Evolutionary conservation across 495 filamentous ascomycete species (phyloP).

Genomic region (Hapsidospora chrysogenum): DNA sequence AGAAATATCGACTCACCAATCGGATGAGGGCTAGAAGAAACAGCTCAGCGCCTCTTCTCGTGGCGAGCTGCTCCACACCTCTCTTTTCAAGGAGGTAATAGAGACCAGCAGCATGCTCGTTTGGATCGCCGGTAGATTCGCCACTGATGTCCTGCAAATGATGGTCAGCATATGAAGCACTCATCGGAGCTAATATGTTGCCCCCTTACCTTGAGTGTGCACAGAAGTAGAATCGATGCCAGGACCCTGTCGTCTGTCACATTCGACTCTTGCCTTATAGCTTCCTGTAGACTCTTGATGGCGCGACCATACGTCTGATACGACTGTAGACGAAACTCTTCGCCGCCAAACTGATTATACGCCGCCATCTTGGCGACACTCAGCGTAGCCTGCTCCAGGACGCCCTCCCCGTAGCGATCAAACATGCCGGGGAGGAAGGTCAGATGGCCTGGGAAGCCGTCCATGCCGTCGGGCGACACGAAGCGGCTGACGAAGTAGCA

Average conservation of each 20-base stretch:
- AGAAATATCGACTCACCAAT: conserved; percentile 3
- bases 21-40: conserved; percentile 5
- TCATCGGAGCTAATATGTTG: too few species aligned
- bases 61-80: conserved; percentile 6
- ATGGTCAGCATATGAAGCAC: too few species aligned
- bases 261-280: not conserved
- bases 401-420: conserved; percentile 6
- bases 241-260: not conserved
- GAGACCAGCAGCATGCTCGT: conserved; percentile 5
- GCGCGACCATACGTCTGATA: not conserved
- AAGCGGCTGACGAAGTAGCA: conserved; percentile 11
- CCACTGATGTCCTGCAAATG: conserved; percentile 6
- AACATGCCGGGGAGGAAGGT: conserved; percentile 10
- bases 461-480: conserved; percentile 8
- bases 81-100: conserved; percentile 7
- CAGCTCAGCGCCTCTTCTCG: conserved; percentile 4
- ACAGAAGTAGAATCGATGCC: conserved; percentile 5
- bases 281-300: not conserved
- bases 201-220: conserved; percentile 7
- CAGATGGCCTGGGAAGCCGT: conserved; percentile 9
- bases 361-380: not conserved
- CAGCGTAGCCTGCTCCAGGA: conserved; percentile 5
- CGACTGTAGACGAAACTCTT: not conserved
- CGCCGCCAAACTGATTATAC: not conserved
- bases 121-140: conserved; percentile 4